Evolutionary conservation across 179 eudicot species (phyloP), one percentile per base, ranked within the genome.

Genomic region (Vitellaria paradoxa): DNA sequence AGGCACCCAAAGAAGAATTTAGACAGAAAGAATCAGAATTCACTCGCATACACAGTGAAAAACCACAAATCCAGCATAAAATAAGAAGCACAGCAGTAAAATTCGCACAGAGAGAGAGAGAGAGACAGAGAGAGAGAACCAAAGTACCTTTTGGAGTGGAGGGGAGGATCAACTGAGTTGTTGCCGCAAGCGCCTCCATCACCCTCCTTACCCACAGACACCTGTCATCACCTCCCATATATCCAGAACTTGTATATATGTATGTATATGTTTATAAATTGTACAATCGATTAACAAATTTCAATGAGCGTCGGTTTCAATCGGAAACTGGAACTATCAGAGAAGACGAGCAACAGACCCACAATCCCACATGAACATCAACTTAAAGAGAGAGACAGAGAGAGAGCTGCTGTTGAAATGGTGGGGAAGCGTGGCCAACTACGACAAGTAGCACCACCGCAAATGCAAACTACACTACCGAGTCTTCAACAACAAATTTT

Each of bases 151-250:
- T 12, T 57, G 79, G 53, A 60, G 15, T 4, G 40, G 52, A 74
- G 63, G 82, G 72, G 75, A 65, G 74, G 68, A 64, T 40, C 55
- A 52, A 59, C 21, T n/a, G 68, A 13, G 53, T 26, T 37, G 26
- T 62, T 71, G 62, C 72, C 63, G 64, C 20, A 13, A 66, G 65
- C 20, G 26, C 30, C 63, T 50, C 67, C 80, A 49, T 53, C 82
- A 73, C 46, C 62, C 61, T 76, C 78, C 75, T 73, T 62, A 56
- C 72, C 53, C 47, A 8, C 37, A 72, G 76, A 56, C 15, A 69
- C 71, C 18, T 73, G 74, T 74, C 80, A 52, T 56, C 66, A 74
- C 76, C 40, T 18, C 70, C 81, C 83, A 81, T 79, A 20, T 26
- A 55, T 46, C 6, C 23, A 30, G 37, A 30, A 30, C 67, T 6